Evolutionary conservation across 192 early-diverging fungal genomes (phyloP), one percentile per base, ranked within the genome.

Genomic region (Kickxella alabastrina): DNA sequence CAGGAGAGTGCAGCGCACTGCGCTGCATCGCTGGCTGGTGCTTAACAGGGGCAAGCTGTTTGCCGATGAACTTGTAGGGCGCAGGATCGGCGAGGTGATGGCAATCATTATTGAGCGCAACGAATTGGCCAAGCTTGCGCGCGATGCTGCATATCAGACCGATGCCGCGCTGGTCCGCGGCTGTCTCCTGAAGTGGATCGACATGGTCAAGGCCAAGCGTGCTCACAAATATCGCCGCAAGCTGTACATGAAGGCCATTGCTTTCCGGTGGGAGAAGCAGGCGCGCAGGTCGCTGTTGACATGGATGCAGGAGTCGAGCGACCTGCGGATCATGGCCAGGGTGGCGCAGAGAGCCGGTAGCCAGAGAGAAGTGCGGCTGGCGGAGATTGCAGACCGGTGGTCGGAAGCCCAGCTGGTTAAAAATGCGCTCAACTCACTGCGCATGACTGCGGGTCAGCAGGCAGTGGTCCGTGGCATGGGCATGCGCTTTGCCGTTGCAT

Each of bases 261-360:
- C 54, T 2, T 65, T 73, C 27, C 52, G 70, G 12, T 73, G 70
- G 70, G 58, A 65, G 28, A 58, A 56, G 34, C 59, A 74, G 45
- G 47, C 63, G 14, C 62, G 59, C 4, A 32, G 27, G 12, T 38
- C 70, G 3, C 25, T 74, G 44, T 3, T 10, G 1, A 23, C 21
- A 10, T 66, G 62, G 62, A 66, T 66, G 70, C 36, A 23, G 3
- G 55, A 41, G 26, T 74, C 62, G 8, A 52, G 28, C 13, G 42
- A 57, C 41, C 27, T 38, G 1, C 38, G 40, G 19, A 25, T 74
- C 10, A 47, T 35, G 6, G 63, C 57, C 22, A 37, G 45, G 5
- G 7, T 66, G 49, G 63, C 63, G 7, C 40, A 62, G 46, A 35
- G 41, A 5, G 31, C 50, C 10, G 63, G 40, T 8, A 40, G 25